Percentiles rank a stretch among this genome's conserved stretches.
Evolutionary conservation across 2,329 filamentous ascomycete species (phyloP).

Genomic region (Botrytis tulipae): DNA sequence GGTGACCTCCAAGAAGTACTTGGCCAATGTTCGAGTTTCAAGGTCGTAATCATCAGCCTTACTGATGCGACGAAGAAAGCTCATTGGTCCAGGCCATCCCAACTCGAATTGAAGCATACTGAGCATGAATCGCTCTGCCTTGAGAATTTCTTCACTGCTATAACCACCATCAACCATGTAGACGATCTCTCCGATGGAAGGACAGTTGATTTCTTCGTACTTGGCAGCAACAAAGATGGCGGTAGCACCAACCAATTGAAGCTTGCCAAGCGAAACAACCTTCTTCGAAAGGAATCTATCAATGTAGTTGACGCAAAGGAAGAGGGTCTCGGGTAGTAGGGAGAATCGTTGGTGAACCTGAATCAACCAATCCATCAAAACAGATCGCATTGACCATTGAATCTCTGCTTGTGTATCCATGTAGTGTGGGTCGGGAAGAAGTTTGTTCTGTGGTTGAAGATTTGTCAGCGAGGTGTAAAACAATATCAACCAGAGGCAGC

Average conservation of each 20-base stretch:
- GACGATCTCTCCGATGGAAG: constrained; percentile 89
- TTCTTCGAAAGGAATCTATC: constrained; percentile 95
- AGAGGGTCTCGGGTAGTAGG: constrained; percentile 90
- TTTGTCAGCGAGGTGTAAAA: constrained; percentile 22
- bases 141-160: constrained; percentile 85
- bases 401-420: constrained; percentile 98
- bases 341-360: constrained; percentile 92
- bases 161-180: constrained; percentile 98
- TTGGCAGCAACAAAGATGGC: constrained; percentile 95
- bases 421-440: constrained; percentile 88
- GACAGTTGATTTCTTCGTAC: constrained; percentile 98
- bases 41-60: constrained; percentile 98
- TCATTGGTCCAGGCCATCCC: constrained; percentile 98
- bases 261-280: constrained; percentile 88
- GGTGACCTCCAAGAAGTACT: constrained; percentile 95
- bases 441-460: constrained; percentile 55
- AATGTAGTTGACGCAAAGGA: constrained; percentile 93
- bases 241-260: constrained; percentile 94
- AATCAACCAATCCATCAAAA: constrained; percentile 97
- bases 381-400: constrained; percentile 97
- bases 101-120: constrained; percentile 94
- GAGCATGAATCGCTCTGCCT: constrained; percentile 97
- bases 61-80: constrained; percentile 93
- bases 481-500: neutral
- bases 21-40: constrained; percentile 90